phyloP scores from a whole-genome alignment of 257 asterid species.

The Gentiana macrophylla region DNA sequence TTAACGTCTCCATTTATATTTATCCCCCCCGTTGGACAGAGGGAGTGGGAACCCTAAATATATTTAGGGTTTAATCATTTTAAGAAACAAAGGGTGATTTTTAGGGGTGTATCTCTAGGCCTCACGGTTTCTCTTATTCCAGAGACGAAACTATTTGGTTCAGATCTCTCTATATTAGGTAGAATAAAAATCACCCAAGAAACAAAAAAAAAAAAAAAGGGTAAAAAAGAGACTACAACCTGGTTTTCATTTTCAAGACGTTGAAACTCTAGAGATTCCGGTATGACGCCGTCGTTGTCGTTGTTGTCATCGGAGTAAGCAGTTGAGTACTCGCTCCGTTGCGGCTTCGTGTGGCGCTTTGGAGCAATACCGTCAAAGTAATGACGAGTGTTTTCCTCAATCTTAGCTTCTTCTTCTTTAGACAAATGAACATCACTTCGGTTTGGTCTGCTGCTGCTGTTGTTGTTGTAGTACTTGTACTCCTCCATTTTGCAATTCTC shows the following conservation, averaged over 20 bases:
- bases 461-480: not conserved
- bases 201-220: no score
- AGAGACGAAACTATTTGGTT: no score
- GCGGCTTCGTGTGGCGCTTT: slow-evolving; percentile 84
- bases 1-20: no score
- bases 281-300: slow-evolving; percentile 20
- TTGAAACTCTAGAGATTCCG: slow-evolving; percentile 50
- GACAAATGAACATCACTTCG: slow-evolving; percentile 73
- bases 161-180: no score
- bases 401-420: slow-evolving; percentile 49
- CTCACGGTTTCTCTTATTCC: no score
- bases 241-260: slow-evolving; percentile 55
- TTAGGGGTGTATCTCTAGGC: no score
- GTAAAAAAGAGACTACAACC: slow-evolving; percentile 14
- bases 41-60: no score
- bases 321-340: slow-evolving; percentile 71
- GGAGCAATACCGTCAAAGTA: slow-evolving; percentile 69
- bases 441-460: slow-evolving; percentile 25
- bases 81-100: no score
- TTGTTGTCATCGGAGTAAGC: slow-evolving; percentile 34
- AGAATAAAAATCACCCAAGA: no score
- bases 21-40: not conserved
- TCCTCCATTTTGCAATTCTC: slow-evolving; percentile 4
- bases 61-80: no score
- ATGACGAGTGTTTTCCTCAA: slow-evolving; percentile 51